phyloP scores from a whole-genome alignment of 192 early-diverging fungal genomes.

The Entrophospora sp. region DNA sequence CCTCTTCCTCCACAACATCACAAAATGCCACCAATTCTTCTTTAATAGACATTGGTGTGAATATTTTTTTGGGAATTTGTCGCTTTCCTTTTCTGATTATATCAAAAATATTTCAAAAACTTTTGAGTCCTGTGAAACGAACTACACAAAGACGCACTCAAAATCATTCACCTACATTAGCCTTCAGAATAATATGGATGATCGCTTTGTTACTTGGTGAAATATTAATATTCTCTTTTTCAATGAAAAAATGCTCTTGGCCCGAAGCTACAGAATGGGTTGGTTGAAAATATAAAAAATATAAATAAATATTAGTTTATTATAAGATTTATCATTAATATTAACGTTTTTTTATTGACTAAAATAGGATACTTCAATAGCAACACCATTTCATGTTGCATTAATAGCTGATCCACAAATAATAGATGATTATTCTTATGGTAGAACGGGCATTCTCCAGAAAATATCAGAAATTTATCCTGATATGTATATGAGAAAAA shows the following conservation, averaged over 20 bases:
- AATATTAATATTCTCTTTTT: slow-evolving; percentile 7
- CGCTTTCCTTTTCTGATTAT: not conserved
- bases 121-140: not conserved
- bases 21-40: not conserved
- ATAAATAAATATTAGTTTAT: too few relatives aligned
- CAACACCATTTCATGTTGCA: slow-evolving; percentile 31
- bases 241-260: slow-evolving; percentile 15
- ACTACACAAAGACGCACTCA: not conserved
- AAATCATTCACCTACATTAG: not conserved
- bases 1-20: not conserved
- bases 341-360: not conserved
- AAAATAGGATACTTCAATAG: slow-evolving; percentile 2
- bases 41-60: not conserved
- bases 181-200: slow-evolving; percentile 14
- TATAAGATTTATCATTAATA: not conserved
- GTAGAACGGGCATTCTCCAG: slow-evolving; percentile 52
- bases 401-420: slow-evolving; percentile 90
- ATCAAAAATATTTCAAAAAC: slow-evolving; percentile 1
- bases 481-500: slow-evolving; percentile 77
- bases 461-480: slow-evolving; percentile 67
- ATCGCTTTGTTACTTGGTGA: slow-evolving; percentile 10
- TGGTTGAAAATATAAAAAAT: not conserved
- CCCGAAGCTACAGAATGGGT: slow-evolving; percentile 12
- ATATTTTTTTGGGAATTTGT: not conserved
- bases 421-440: slow-evolving; percentile 84